These are phyloP conservation scores for Sphenostylis stenocarpa DNA, from an alignment of 306 rosid species.

Conservation along the genomic window DNA sequence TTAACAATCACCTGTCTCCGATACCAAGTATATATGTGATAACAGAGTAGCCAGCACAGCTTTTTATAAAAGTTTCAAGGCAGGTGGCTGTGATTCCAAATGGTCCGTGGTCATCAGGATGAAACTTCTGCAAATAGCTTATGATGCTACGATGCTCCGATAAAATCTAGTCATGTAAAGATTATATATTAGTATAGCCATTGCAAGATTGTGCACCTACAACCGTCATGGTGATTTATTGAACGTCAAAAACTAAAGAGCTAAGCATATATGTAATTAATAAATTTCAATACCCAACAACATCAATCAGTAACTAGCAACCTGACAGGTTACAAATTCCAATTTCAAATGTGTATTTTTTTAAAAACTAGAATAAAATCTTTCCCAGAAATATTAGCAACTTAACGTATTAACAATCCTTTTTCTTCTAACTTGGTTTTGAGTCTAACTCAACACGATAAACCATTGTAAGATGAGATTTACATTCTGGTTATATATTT, in stretches of 20 bases:
- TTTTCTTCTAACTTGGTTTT: no score
- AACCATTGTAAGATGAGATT: background rate
- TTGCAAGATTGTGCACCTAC: conserved; percentile 24
- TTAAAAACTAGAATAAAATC: background rate
- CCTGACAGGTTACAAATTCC: background rate
- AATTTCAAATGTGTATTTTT: background rate
- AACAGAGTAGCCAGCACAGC: conserved; percentile 99
- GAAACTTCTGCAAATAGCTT: conserved; percentile 94
- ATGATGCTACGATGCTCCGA: conserved; percentile 92
- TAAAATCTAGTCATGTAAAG: conserved; percentile 62
- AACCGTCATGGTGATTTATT: background rate
- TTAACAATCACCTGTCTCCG: conserved; percentile 84
- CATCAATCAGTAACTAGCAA: conserved; percentile 17
- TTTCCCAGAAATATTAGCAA: conserved; percentile 18
- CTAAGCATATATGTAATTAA: background rate
- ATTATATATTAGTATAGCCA: conserved; percentile 37
- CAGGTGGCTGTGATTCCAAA: conserved; percentile 92
- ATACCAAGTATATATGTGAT: conserved; percentile 98
- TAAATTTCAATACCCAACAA: conserved; percentile 28
- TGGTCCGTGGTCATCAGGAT: conserved; percentile 96
- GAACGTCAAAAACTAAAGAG: conserved; percentile 1
- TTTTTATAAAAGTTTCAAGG: conserved; percentile 96
- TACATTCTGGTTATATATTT: background rate
- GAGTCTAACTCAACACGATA: background rate
- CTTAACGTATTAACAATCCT: background rate